Evolutionary conservation across 192 early-diverging fungal species (phyloP).

Genomic region (Pilobolus umbonatus): DNA sequence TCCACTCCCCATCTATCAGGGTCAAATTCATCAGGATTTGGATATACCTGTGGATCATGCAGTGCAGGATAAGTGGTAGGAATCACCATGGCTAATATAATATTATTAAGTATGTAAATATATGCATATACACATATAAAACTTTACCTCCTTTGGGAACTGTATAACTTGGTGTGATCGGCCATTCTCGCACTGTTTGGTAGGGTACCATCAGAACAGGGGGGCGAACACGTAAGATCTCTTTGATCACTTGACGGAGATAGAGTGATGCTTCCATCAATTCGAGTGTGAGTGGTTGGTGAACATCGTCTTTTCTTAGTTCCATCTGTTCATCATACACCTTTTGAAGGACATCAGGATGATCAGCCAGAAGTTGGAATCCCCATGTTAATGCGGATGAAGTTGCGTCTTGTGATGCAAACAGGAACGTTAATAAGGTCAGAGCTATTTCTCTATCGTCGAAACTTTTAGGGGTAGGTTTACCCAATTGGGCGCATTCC

Average conservation of each 20-base stretch:
- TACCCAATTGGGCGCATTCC: constrained; percentile 16
- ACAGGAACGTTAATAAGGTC: constrained; percentile 42
- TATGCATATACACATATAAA: background rate
- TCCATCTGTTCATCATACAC: constrained; percentile 32
- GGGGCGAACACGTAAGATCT: constrained; percentile 34
- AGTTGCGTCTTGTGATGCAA: constrained; percentile 43
- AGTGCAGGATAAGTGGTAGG: constrained; percentile 39
- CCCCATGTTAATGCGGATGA: constrained; percentile 44
- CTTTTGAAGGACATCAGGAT: constrained; percentile 37
- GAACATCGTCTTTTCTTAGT: constrained; percentile 20
- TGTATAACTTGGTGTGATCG: constrained; percentile 27
- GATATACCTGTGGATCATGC: constrained; percentile 34
- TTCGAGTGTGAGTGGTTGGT: constrained; percentile 18
- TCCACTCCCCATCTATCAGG: constrained; percentile 36
- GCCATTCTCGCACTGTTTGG: constrained; percentile 30
- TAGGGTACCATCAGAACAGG: constrained; percentile 42
- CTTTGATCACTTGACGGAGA: constrained; percentile 36
- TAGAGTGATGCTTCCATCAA: constrained; percentile 31
- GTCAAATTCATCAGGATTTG: constrained; percentile 34
- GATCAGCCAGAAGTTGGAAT: constrained; percentile 39
- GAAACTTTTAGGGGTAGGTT: constrained; percentile 29
- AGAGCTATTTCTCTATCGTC: constrained; percentile 35
- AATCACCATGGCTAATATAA: constrained; percentile 30
- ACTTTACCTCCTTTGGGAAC: constrained; percentile 31
- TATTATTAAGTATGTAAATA: background rate